A percentile compares a stretch with the other conserved stretches of the same genome.
Evolutionary conservation across 2,329 filamentous ascomycete genomes (phyloP).

Genomic region (Fonsecaea erecta): DNA sequence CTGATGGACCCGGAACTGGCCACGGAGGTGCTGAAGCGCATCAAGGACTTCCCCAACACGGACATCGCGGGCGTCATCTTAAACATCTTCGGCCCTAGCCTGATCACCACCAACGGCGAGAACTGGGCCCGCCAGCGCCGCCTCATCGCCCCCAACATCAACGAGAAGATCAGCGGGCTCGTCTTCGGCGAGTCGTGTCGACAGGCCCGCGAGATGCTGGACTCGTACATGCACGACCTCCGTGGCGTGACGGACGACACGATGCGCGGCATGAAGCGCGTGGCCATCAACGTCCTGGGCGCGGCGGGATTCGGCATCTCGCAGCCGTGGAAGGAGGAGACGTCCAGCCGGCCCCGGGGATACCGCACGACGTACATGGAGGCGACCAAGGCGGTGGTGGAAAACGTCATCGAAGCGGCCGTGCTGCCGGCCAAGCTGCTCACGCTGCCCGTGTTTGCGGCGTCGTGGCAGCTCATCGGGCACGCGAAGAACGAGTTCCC

Average conservation of each 20-base stretch:
- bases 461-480: slow-evolving; percentile 38
- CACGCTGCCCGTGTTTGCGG: slow-evolving; percentile 29
- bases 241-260: slow-evolving; percentile 38
- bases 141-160: slow-evolving; percentile 45
- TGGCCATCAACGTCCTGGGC: slow-evolving; percentile 49
- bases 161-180: slow-evolving; percentile 44
- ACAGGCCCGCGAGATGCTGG: slow-evolving; percentile 43
- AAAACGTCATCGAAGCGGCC: slow-evolving; percentile 40
- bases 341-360: slow-evolving; percentile 26
- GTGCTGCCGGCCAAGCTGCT: slow-evolving; percentile 40
- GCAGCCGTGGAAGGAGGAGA: slow-evolving; percentile 40
- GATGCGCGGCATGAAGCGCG: slow-evolving; percentile 39
- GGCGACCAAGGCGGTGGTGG: slow-evolving; percentile 41
- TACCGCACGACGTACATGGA: slow-evolving; percentile 42
- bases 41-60: slow-evolving; percentile 45
- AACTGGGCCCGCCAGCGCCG: slow-evolving; percentile 45
- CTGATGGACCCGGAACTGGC: slow-evolving; percentile 43
- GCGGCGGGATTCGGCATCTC: slow-evolving; percentile 43
- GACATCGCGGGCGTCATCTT: slow-evolving; percentile 40
- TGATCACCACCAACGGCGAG: slow-evolving; percentile 41
- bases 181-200: slow-evolving; percentile 44
- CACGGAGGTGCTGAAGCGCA: slow-evolving; percentile 41
- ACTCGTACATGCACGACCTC: slow-evolving; percentile 38
- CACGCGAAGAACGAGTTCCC: slow-evolving; percentile 40
- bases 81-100: slow-evolving; percentile 44